A percentile compares a stretch with the other conserved stretches of the same genome.
Evolutionary conservation across 257 asterid species (phyloP).

Genomic region (Solanum neorickii): DNA sequence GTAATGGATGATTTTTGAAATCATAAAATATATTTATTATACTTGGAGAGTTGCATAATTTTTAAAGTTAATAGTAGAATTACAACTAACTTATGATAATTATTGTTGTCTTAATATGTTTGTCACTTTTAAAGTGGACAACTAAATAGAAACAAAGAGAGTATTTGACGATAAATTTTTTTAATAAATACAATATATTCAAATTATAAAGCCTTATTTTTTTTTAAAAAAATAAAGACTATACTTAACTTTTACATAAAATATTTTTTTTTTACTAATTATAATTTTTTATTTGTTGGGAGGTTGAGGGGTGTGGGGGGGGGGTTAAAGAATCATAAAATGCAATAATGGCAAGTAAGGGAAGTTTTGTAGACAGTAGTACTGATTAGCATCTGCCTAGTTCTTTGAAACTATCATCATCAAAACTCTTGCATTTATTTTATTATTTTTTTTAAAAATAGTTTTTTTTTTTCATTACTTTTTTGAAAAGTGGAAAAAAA

Average conservation of each 20-base stretch:
- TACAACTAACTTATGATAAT: too few relatives aligned
- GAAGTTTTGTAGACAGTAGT: neutral
- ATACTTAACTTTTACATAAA: neutral
- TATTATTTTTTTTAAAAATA: neutral
- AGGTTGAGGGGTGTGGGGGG: fast-evolving
- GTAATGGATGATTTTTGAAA: too few relatives aligned
- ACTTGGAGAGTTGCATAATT: too few relatives aligned
- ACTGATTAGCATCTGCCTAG: conserved; percentile 1
- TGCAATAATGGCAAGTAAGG: neutral
- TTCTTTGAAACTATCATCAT: conserved; percentile 10
- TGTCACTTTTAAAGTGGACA: too few relatives aligned
- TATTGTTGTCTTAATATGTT: too few relatives aligned
- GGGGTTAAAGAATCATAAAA: neutral
- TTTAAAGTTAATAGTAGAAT: too few relatives aligned
- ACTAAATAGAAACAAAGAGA: fast-evolving
- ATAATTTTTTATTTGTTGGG: too few relatives aligned
- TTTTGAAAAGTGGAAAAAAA: neutral
- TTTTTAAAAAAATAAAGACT: neutral
- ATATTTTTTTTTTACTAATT: too few relatives aligned
- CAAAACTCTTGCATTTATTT: neutral
- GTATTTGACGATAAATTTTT: too few relatives aligned
- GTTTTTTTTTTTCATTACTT: too few relatives aligned
- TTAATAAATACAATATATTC: too few relatives aligned
- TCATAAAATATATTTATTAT: too few relatives aligned
- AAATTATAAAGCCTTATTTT: neutral